Conservation (phyloP, 2,329 filamentous ascomycete genomes). For the Fusarium guadeloupense region DNA sequence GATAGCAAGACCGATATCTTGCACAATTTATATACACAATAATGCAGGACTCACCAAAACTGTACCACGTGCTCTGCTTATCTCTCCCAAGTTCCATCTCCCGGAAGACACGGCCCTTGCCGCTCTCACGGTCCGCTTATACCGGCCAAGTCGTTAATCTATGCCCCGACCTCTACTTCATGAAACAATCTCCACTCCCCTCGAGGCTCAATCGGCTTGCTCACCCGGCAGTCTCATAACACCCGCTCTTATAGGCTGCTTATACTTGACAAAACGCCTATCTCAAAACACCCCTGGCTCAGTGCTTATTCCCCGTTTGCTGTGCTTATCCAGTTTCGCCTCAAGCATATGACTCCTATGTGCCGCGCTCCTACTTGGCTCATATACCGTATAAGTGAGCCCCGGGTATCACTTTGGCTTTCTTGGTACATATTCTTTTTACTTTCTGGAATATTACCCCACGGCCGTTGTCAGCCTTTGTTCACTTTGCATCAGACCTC, state of each 20-base stretch:
- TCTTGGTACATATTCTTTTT: constrained; percentile 1
- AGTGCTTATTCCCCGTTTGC: background rate
- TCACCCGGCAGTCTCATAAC: constrained; percentile 20
- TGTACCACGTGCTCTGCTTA: background rate
- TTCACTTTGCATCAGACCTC: background rate
- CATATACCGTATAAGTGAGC: constrained; percentile 15
- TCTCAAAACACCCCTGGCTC: constrained; percentile 28
- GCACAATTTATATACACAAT: background rate
- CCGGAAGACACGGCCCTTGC: constrained; percentile 9
- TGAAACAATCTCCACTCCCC: constrained; percentile 12
- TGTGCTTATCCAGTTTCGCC: background rate
- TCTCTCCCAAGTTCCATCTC: background rate
- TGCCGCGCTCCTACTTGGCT: constrained; percentile 15
- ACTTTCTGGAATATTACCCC: background rate
- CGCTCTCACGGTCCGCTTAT: constrained; percentile 41
- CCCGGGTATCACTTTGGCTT: background rate
- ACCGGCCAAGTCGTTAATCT: constrained; percentile 30
- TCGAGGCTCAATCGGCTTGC: constrained; percentile 7
- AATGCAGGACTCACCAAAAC: background rate
- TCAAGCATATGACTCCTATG: constrained; percentile 24
- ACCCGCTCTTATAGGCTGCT: constrained; percentile 14
- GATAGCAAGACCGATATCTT: background rate
- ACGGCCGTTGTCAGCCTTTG: background rate
- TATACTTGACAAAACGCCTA: constrained; percentile 12
- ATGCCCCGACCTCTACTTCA: constrained; percentile 17